Evolutionary conservation across 805 yeast genomes (phyloP).

Genomic region (Pichia scutulata): DNA sequence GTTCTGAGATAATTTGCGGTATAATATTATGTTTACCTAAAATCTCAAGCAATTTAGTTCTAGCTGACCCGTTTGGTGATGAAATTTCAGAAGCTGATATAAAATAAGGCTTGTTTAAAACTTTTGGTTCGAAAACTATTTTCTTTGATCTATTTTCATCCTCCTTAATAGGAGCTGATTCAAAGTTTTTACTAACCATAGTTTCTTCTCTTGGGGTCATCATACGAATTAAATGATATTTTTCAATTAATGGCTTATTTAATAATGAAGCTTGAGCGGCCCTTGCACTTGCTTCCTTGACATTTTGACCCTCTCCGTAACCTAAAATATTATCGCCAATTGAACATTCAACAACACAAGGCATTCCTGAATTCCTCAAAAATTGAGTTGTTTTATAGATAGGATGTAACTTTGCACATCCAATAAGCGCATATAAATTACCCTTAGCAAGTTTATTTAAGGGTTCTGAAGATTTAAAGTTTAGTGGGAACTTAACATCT

Average conservation of each 20-base stretch:
- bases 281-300: constrained; percentile 69
- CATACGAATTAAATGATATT: constrained; percentile 53
- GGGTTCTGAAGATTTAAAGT: constrained; percentile 19
- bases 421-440: constrained; percentile 69
- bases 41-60: constrained; percentile 1
- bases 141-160: neutral
- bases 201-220: constrained; percentile 35
- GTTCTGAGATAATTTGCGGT: constrained; percentile 26
- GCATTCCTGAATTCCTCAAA: constrained; percentile 25
- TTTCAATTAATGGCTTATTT: constrained; percentile 52
- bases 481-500: constrained; percentile 17
- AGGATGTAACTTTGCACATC: constrained; percentile 62
- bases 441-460: constrained; percentile 66
- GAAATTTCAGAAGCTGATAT: neutral
- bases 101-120: constrained; percentile 1
- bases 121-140: neutral
- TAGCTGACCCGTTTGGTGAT: constrained; percentile 6
- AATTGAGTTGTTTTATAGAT: constrained; percentile 37
- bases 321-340: constrained; percentile 66
- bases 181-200: constrained; percentile 6
- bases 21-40: constrained; percentile 11
- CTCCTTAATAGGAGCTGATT: neutral
- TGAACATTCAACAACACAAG: constrained; percentile 41
- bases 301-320: constrained; percentile 58
- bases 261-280: constrained; percentile 80